phyloP scores from a whole-genome alignment of 257 asterid species.

The Solanum arcanum region DNA sequence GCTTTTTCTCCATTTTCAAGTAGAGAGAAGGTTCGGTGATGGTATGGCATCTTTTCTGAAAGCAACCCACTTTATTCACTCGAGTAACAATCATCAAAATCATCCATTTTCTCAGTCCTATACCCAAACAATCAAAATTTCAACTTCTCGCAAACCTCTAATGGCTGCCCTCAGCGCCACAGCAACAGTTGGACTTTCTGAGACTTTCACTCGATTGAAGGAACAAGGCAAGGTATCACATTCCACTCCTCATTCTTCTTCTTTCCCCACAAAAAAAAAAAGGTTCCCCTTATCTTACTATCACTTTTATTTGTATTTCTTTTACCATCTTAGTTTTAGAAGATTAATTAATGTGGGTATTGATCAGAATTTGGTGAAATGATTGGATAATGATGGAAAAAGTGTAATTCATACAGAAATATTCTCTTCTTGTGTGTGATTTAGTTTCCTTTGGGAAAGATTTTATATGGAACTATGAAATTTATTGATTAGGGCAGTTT shows the following conservation, averaged over 20 bases:
- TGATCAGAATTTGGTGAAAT: background rate
- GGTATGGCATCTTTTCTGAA: slow-evolving; percentile 34
- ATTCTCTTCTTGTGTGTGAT: background rate
- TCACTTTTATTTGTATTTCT: background rate
- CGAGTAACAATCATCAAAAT: slow-evolving; percentile 9
- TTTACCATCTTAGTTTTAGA: background rate
- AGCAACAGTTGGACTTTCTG: slow-evolving; percentile 42
- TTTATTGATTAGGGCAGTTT: background rate
- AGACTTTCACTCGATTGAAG: slow-evolving; percentile 55
- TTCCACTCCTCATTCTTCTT: background rate
- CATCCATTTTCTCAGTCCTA: slow-evolving; percentile 2
- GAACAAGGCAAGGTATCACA: slow-evolving; percentile 50
- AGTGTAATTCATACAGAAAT: background rate
- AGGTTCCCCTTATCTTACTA: background rate
- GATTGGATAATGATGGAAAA: background rate
- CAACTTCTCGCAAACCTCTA: slow-evolving; percentile 12
- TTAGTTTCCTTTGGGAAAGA: background rate
- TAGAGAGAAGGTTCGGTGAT: background rate
- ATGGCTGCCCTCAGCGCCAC: slow-evolving; percentile 43
- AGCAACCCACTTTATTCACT: slow-evolving; percentile 24
- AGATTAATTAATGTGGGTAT: background rate
- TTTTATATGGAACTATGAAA: background rate
- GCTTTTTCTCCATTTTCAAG: background rate
- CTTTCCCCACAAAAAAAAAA: background rate
- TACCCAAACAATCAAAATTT: slow-evolving; percentile 6